phyloP scores from a whole-genome alignment of 169 alveolate species.

The Neospora caninum region DNA sequence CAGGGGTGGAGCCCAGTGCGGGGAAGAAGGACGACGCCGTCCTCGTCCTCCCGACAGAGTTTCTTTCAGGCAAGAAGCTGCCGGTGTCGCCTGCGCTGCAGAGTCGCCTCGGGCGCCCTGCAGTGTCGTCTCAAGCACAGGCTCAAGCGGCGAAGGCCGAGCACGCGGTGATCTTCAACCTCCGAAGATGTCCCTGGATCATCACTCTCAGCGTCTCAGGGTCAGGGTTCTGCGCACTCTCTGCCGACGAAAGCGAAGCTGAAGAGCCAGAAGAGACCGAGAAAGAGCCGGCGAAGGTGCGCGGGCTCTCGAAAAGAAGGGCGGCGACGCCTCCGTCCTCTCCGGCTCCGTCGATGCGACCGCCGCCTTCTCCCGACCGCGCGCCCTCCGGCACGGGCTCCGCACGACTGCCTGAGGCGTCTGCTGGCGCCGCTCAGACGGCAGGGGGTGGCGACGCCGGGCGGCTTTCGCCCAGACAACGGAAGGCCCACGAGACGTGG shows the following conservation, averaged over 20 bases:
- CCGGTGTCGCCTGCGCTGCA: neutral
- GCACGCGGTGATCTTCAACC: neutral
- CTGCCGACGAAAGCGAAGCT: neutral
- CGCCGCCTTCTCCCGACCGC: too few species aligned
- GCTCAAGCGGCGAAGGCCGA: neutral
- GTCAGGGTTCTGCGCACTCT: neutral
- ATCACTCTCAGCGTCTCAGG: neutral
- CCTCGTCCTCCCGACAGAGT: neutral
- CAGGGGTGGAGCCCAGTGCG: neutral
- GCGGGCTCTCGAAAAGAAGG: too few species aligned
- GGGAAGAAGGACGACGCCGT: neutral
- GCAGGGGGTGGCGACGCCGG: too few species aligned
- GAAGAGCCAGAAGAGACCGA: neutral
- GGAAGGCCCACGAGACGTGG: neutral
- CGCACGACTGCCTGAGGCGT: too few species aligned
- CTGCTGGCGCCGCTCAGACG: too few species aligned
- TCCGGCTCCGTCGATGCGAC: neutral
- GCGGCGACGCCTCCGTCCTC: neutral
- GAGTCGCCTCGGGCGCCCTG: neutral
- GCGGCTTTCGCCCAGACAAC: too few species aligned
- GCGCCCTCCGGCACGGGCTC: too few species aligned
- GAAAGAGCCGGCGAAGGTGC: neutral
- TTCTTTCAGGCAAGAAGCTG: neutral
- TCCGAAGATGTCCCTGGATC: neutral
- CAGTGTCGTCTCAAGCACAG: neutral